A percentile compares a stretch with the other conserved stretches of the same genome.
Conservation (phyloP, 2,329 filamentous ascomycete genomes). For the Ascocoryne sarcoides region DNA sequence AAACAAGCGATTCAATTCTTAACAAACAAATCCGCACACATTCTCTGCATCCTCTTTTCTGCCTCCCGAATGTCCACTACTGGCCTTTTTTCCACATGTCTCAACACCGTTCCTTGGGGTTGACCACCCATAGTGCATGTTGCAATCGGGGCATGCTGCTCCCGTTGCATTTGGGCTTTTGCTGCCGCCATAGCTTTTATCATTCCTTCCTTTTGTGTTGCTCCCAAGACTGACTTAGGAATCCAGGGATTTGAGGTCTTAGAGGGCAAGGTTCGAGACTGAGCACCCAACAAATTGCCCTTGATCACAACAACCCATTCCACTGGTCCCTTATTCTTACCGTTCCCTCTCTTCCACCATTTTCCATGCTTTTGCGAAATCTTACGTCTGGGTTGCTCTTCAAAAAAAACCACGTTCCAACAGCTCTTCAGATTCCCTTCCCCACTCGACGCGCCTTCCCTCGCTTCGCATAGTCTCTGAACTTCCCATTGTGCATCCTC, state of each 20-base stretch:
- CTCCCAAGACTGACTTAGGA: not conserved
- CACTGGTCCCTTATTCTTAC: not conserved
- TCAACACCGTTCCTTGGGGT: constrained; percentile 2
- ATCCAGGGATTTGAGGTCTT: constrained; percentile 12
- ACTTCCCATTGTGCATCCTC: constrained; percentile 14
- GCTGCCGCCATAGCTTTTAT: not conserved
- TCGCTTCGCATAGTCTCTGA: constrained; percentile 9
- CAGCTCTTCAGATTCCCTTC: not conserved
- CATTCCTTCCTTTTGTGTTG: not conserved
- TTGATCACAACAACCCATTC: constrained; percentile 12
- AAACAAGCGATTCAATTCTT: no score
- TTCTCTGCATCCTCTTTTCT: constrained; percentile 10
- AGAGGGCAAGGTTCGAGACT: constrained; percentile 3
- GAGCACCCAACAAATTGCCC: constrained; percentile 6
- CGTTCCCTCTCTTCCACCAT: no score
- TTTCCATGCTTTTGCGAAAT: not conserved
- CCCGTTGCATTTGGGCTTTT: not conserved
- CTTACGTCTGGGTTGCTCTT: constrained; percentile 5
- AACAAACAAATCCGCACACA: constrained; percentile 10
- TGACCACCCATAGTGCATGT: no score
- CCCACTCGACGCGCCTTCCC: constrained; percentile 6
- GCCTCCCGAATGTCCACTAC: constrained; percentile 7
- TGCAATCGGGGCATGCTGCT: constrained; percentile 1
- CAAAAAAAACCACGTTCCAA: constrained; percentile 7
- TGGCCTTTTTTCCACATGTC: constrained; percentile 9